phyloP scores from a whole-genome alignment of 371 early-diverging fungal species.

The Aphelidium insulamus region DNA sequence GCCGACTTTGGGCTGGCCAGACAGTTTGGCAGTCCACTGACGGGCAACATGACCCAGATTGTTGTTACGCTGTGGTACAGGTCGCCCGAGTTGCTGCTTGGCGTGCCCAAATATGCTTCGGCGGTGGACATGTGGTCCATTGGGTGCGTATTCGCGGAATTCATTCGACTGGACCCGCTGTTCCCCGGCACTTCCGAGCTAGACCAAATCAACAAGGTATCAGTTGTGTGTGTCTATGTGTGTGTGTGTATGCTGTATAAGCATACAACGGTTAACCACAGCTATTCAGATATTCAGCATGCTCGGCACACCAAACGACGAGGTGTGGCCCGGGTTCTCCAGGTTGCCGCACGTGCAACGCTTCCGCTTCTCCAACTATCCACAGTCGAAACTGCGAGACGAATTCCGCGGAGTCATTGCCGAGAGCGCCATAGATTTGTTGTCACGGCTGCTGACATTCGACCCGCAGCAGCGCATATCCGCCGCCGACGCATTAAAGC shows the following conservation, averaged over 20 bases:
- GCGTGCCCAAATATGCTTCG: constrained; percentile 70
- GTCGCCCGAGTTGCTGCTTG: constrained; percentile 93
- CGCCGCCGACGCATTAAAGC: constrained; percentile 55
- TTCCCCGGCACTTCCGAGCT: constrained; percentile 55
- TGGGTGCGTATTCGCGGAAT: constrained; percentile 82
- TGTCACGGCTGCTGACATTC: constrained; percentile 54
- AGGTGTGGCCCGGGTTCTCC: constrained; percentile 47
- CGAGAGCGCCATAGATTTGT: constrained; percentile 51
- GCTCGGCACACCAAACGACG: constrained; percentile 40
- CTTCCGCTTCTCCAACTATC: constrained; percentile 34
- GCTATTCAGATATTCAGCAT: constrained; percentile 34
- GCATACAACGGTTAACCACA: constrained; percentile 4
- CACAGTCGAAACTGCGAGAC: constrained; percentile 22
- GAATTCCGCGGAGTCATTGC: constrained; percentile 46
- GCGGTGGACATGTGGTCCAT: constrained; percentile 97
- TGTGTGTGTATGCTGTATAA: neutral
- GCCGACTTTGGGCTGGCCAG: constrained; percentile 72
- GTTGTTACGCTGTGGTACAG: constrained; percentile 87
- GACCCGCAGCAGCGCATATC: constrained; percentile 73
- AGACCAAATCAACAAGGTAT: constrained; percentile 47
- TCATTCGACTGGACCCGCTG: constrained; percentile 45
- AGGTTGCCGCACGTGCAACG: constrained; percentile 42
- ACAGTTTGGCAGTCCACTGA: constrained; percentile 42
- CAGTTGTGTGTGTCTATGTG: neutral
- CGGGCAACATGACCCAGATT: constrained; percentile 43